These are phyloP conservation scores for Myxozyma monticola DNA, from an alignment of 805 yeast species.

Conservation along the genomic window DNA sequence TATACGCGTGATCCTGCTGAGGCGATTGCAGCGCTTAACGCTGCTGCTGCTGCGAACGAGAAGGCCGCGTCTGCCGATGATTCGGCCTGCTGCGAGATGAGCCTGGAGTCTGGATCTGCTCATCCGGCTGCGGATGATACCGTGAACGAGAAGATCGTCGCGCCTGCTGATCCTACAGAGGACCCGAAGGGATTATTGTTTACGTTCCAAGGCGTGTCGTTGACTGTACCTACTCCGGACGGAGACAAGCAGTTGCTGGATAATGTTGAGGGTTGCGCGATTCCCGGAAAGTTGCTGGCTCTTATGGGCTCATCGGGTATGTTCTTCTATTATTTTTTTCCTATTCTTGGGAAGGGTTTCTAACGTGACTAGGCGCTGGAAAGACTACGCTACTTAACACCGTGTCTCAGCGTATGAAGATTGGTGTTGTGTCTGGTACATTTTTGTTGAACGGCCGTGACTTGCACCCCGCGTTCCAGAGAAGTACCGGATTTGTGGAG, in stretches of 20 bases:
- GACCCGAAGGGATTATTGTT: constrained; percentile 12
- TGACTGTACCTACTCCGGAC: constrained; percentile 33
- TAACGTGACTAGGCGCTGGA: constrained; percentile 62
- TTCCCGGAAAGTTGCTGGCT: constrained; percentile 71
- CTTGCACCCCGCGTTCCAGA: constrained; percentile 61
- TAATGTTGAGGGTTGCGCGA: constrained; percentile 70
- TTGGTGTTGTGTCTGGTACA: constrained; percentile 71
- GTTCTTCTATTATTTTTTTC: background rate
- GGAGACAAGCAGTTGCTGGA: constrained; percentile 51
- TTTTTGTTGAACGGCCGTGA: constrained; percentile 64
- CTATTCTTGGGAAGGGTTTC: too few relatives aligned
- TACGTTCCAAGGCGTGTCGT: constrained; percentile 30
- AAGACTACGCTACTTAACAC: constrained; percentile 72
- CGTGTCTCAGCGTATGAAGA: constrained; percentile 66
- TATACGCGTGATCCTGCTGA: constrained; percentile 4
- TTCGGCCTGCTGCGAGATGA: too few relatives aligned
- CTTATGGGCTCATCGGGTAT: constrained; percentile 65
- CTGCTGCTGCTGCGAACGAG: background rate
- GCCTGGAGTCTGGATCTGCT: too few relatives aligned
- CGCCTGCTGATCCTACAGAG: background rate
- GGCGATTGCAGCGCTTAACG: too few relatives aligned
- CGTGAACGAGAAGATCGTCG: too few relatives aligned
- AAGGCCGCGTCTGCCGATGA: background rate
- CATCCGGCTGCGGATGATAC: background rate
- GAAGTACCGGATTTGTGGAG: constrained; percentile 71